Evolutionary conservation across 2,329 filamentous ascomycete genomes (phyloP).

Genomic region (Penicillium sp.): DNA sequence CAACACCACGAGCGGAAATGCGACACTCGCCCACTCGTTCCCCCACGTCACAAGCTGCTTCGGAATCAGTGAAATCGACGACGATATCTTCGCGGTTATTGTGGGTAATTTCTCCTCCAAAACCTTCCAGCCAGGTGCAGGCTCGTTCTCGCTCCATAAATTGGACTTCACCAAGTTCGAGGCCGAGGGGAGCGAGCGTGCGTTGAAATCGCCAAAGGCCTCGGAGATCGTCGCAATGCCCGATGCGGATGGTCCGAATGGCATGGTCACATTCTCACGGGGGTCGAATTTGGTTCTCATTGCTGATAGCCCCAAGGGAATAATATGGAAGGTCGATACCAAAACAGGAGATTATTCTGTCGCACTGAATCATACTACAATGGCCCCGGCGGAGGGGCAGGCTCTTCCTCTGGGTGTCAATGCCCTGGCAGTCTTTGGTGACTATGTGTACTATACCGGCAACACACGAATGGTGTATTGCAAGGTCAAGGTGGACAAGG

Average conservation of each 20-base stretch:
- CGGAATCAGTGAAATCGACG: constrained; percentile 25
- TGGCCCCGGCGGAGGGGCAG: constrained; percentile 21
- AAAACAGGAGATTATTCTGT: constrained; percentile 20
- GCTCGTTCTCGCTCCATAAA: constrained; percentile 22
- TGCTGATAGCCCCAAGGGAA: constrained; percentile 24
- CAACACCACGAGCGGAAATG: constrained; percentile 20
- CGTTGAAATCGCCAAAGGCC: background rate
- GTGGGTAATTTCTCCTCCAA: constrained; percentile 23
- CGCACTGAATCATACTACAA: constrained; percentile 23
- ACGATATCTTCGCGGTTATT: constrained; percentile 26
- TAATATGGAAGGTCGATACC: constrained; percentile 23
- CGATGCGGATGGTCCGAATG: constrained; percentile 20
- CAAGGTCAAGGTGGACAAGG: constrained; percentile 20
- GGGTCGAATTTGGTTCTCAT: constrained; percentile 21
- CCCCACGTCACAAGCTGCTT: constrained; percentile 24
- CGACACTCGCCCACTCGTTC: constrained; percentile 20
- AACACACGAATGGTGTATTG: constrained; percentile 25
- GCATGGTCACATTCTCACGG: constrained; percentile 22
- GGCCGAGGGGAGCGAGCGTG: background rate
- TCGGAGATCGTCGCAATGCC: constrained; percentile 22
- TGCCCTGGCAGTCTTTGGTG: constrained; percentile 15
- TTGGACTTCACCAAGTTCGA: constrained; percentile 15
- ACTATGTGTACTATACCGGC: constrained; percentile 27
- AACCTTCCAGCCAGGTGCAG: constrained; percentile 20
- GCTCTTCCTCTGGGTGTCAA: constrained; percentile 26